phyloP scores from a whole-genome alignment of 257 asterid genomes.

The Catharanthus roseus region DNA sequence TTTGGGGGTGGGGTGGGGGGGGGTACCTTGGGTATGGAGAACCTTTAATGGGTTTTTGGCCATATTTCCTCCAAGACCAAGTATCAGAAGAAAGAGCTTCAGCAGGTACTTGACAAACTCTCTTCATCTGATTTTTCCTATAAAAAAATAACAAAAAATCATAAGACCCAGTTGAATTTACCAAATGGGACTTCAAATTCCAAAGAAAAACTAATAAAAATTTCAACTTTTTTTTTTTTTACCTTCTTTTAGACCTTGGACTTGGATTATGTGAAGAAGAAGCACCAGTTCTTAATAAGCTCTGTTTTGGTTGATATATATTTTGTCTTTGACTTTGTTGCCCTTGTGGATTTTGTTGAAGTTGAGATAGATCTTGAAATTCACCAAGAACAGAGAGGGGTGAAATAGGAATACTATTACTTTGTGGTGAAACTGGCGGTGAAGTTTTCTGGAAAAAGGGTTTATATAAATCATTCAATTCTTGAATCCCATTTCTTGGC shows the following conservation, averaged over 20 bases:
- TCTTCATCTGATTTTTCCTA: slow-evolving; percentile 76
- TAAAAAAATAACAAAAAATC: neutral
- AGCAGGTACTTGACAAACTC: slow-evolving; percentile 68
- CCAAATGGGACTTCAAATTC: slow-evolving; percentile 3
- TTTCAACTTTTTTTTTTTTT: neutral
- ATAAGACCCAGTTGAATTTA: neutral
- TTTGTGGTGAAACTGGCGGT: slow-evolving; percentile 34
- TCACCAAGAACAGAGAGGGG: slow-evolving; percentile 62
- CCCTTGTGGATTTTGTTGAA: slow-evolving; percentile 13
- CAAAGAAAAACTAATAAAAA: neutral
- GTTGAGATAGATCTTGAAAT: slow-evolving; percentile 52
- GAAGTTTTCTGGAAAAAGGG: slow-evolving; percentile 44
- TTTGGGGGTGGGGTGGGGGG: no score
- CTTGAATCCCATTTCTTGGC: slow-evolving; percentile 32
- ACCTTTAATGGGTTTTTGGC: slow-evolving; percentile 94
- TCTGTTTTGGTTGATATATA: slow-evolving; percentile 27
- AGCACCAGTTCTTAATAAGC: slow-evolving; percentile 28
- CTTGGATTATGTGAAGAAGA: slow-evolving; percentile 31
- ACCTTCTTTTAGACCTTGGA: slow-evolving; percentile 83
- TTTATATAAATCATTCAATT: slow-evolving; percentile 57
- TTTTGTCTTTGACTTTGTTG: slow-evolving; percentile 16
- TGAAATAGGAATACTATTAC: slow-evolving; percentile 31
- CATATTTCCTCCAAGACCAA: slow-evolving; percentile 99
- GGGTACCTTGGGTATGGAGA: slow-evolving; percentile 95
- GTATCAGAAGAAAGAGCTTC: slow-evolving; percentile 74